Evolutionary conservation across 2,329 filamentous ascomycete genomes (phyloP).

Genomic region (Raffaelea ambrosiae): DNA sequence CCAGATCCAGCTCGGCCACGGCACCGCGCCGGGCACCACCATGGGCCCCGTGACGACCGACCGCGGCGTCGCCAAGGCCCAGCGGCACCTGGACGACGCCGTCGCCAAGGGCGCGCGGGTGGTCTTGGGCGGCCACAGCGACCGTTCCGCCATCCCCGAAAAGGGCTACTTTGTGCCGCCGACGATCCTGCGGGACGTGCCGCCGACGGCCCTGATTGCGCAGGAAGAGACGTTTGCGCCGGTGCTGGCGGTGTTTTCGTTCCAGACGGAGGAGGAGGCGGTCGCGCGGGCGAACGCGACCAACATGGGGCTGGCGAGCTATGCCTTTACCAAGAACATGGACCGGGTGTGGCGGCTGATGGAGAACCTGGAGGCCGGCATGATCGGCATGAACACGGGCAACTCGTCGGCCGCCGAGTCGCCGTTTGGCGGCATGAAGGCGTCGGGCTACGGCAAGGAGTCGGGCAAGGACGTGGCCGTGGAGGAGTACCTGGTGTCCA

Average conservation of each 20-base stretch:
- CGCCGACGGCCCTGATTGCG: conserved; percentile 14
- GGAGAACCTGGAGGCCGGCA: conserved; percentile 50
- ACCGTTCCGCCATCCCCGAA: too few relatives aligned
- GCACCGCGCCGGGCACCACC: conserved; percentile 19
- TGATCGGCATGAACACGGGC: conserved; percentile 35
- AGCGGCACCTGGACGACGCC: conserved; percentile 16
- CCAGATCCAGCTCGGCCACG: conserved; percentile 14
- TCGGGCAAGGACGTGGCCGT: conserved; percentile 30
- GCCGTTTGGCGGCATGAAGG: conserved; percentile 17
- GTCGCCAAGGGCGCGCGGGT: conserved; percentile 15
- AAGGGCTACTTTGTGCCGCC: conserved; percentile 63
- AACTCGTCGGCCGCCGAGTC: conserved; percentile 10
- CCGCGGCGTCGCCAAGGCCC: conserved; percentile 23
- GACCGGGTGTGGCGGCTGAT: conserved; percentile 30
- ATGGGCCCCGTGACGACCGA: conserved; percentile 27
- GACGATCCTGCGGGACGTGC: conserved; percentile 54
- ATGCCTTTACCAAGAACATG: conserved; percentile 20
- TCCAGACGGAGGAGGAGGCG: conserved; percentile 24
- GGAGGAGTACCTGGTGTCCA: conserved; percentile 12
- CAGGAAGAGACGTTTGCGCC: conserved; percentile 16
- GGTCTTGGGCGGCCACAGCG: conserved; percentile 40
- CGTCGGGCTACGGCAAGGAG: conserved; percentile 16
- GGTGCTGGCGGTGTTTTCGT: conserved; percentile 10
- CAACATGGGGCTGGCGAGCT: conserved; percentile 22
- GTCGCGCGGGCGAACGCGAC: conserved; percentile 24